Base-by-base conservation (phyloP, 2,329 filamentous ascomycete species). In the Monosporascus sp. region DNA sequence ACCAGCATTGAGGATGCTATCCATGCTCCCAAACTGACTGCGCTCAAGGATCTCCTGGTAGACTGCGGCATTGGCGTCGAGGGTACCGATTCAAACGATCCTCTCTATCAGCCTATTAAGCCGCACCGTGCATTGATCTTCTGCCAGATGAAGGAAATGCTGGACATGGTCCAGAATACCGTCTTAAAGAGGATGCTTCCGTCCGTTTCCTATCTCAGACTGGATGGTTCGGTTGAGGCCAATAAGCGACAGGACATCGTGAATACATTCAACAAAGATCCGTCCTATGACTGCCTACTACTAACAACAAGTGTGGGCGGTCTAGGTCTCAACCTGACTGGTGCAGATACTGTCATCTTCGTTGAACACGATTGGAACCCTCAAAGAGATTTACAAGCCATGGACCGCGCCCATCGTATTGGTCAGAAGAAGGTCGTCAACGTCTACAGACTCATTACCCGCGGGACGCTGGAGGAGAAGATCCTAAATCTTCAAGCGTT, bases 371-470 rank as follows among this genome's bases (percentile, higher is more conserved):
- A 99, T 71, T 99, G 94, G 94, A 99, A 99, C 68, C 94, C 94
- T 34, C 94, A 99, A 69, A 96, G 96, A 71, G 94, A 99, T 72
- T 83, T 99, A 61, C 94, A 99, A 68, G 94, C 94, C 60, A 99
- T 99, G 94, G 94, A 99, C 68, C 90, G 94, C 55, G 94, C 94
- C 8, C 94, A 99, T 77, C 86, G 94, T 62, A 97, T 99, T 64
- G 94, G 94, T 2, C 94, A 99, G 76, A 99, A 99, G 84, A 99
- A 97, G 81, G 94, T 97, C 38, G 94, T 99, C 62, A 99, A 99
- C 66, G 94, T 99, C 17, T 99, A 99, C 72, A 90, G 94, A 24
- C 80, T 99, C 60, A 94, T 99, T 64, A 99, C 94, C 6, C 83
- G 94, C 60, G 94, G 94, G 57, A 99, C 95, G 2, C 75, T 99